Conservation (phyloP, 345 rosid species). For the Brassica nigra region DNA sequence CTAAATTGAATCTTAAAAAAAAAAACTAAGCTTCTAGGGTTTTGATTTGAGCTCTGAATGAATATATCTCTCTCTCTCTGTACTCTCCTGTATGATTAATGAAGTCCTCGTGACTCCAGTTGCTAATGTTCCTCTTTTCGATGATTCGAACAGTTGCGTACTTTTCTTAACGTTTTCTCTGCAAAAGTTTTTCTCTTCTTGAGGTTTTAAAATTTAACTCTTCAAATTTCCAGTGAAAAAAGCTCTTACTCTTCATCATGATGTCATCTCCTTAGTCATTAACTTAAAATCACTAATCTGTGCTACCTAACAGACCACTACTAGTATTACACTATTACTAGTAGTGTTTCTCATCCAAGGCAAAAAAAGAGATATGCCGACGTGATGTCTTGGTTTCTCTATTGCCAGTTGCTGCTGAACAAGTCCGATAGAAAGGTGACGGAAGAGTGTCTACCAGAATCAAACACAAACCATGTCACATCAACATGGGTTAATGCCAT, state of each 20-base stretch:
- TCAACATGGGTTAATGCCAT: slow-evolving; percentile 86
- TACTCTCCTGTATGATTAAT: slow-evolving; percentile 1
- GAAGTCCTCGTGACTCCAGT: slow-evolving; percentile 33
- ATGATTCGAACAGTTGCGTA: slow-evolving; percentile 21
- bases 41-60: not conserved
- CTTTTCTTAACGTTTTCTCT: slow-evolving; percentile 19
- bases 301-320: not conserved
- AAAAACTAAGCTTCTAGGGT: slow-evolving; percentile 10
- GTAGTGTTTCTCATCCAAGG: not conserved
- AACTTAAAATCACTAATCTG: not conserved
- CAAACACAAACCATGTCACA: slow-evolving; percentile 76
- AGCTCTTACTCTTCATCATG: not conserved
- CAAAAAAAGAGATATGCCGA: not conserved
- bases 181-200: not conserved
- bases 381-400: no score
- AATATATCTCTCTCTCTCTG: not conserved
- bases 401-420: not conserved
- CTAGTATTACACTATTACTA: not conserved
- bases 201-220: not conserved
- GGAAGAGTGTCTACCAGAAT: slow-evolving; percentile 84
- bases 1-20: slow-evolving; percentile 22
- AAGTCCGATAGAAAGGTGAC: not conserved
- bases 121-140: not conserved
- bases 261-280: not conserved
- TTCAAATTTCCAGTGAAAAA: not conserved